Conservation (phyloP, 2,329 filamentous ascomycete genomes). For the Geosmithia flava region DNA sequence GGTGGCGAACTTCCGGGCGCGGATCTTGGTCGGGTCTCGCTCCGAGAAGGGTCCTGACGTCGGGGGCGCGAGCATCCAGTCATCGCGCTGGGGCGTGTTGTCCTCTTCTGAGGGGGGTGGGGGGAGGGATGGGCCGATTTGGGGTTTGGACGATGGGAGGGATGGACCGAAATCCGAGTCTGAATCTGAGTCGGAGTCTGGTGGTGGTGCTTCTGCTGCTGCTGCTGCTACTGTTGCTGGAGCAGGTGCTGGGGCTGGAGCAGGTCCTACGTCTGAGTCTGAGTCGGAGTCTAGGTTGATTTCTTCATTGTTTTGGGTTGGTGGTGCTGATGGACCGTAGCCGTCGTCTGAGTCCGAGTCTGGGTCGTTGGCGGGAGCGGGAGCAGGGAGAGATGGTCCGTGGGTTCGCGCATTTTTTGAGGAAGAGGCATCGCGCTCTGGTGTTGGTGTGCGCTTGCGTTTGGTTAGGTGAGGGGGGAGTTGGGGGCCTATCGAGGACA, state of each 20-base stretch:
- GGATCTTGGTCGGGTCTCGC: conserved; percentile 74
- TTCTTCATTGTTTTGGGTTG: conserved; percentile 22
- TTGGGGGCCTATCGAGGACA: conserved; percentile 60
- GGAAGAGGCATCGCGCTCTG: conserved; percentile 23
- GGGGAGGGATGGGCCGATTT: conserved; percentile 20
- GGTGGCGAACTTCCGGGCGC: conserved; percentile 72
- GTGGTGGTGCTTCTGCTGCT: conserved; percentile 13
- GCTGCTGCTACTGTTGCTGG: conserved; percentile 29
- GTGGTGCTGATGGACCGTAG: conserved; percentile 23
- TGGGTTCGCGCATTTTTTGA: conserved; percentile 25
- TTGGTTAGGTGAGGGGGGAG: conserved; percentile 56
- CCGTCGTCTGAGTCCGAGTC: conserved; percentile 18
- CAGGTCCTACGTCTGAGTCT: conserved; percentile 20
- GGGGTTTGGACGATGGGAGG: conserved; percentile 38
- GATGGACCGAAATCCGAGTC: conserved; percentile 49
- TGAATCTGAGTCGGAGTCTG: conserved; percentile 26
- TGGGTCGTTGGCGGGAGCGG: conserved; percentile 27
- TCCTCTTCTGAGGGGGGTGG: conserved; percentile 14
- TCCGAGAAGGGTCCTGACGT: conserved; percentile 39
- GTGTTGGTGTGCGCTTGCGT: conserved; percentile 41
- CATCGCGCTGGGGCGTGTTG: conserved; percentile 55
- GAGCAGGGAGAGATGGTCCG: conserved; percentile 28
- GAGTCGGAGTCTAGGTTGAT: conserved; percentile 25
- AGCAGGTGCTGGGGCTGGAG: conserved; percentile 26
- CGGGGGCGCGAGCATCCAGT: conserved; percentile 72